These are phyloP conservation scores for Metahyphopichia silvanorum DNA, from an alignment of 805 yeast genomes.

Conservation along the genomic window DNA sequence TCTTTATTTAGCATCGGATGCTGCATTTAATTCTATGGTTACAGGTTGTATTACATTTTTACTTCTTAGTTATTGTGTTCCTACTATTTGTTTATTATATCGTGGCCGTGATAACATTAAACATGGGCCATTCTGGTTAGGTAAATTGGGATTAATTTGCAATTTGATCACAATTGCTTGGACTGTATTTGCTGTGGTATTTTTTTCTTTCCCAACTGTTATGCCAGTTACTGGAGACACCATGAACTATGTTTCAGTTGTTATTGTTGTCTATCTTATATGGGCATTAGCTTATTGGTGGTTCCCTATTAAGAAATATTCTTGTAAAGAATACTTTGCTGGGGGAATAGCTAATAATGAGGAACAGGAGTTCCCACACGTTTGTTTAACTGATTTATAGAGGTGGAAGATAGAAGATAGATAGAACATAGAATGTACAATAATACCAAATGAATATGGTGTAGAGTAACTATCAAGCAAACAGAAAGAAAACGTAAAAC, in stretches of 20 bases:
- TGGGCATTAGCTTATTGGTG: slow-evolving; percentile 40
- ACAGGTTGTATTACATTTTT: slow-evolving; percentile 36
- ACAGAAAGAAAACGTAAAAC: too few relatives aligned
- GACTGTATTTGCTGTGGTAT: slow-evolving; percentile 35
- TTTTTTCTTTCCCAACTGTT: slow-evolving; percentile 34
- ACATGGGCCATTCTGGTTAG: slow-evolving; percentile 42
- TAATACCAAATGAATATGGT: too few relatives aligned
- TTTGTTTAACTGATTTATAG: slow-evolving; percentile 30
- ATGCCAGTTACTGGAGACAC: slow-evolving; percentile 21
- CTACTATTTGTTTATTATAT: slow-evolving; percentile 30
- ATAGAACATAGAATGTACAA: too few relatives aligned
- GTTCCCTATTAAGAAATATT: slow-evolving; percentile 36
- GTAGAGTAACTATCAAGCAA: too few relatives aligned
- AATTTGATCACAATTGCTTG: slow-evolving; percentile 31
- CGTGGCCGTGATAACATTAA: slow-evolving; percentile 35
- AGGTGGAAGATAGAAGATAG: background rate
- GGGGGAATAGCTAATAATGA: slow-evolving; percentile 39
- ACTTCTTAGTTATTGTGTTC: slow-evolving; percentile 33
- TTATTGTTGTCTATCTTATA: slow-evolving; percentile 26
- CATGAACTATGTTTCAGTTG: slow-evolving; percentile 22
- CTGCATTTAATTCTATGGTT: slow-evolving; percentile 38
- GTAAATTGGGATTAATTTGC: slow-evolving; percentile 31
- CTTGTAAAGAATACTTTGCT: slow-evolving; percentile 38
- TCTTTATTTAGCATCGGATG: slow-evolving; percentile 31
- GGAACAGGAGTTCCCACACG: slow-evolving; percentile 44